Evolutionary conservation across 495 filamentous ascomycete genomes (phyloP), one percentile per base, ranked within the genome.

Genomic region (Daldinia grandis): DNA sequence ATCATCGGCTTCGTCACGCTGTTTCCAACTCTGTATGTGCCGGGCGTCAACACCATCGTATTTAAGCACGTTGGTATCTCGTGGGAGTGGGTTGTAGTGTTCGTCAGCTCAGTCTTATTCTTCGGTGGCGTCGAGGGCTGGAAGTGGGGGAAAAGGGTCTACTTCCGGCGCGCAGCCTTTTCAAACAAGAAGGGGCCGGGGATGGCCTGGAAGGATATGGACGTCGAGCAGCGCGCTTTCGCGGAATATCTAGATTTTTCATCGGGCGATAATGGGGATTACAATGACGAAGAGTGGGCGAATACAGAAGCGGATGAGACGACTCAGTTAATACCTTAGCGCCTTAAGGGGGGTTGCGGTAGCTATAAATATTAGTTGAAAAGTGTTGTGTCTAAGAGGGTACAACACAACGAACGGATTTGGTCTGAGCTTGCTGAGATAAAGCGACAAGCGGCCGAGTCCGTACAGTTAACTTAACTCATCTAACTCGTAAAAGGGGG

Each of bases 11-110:
- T 92, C 78, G 78, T 91, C 30, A 90, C 89, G 19, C 83, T 90
- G 1, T 93, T 93, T 78, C 91, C 90, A 1, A 87, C 87, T 12
- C 76, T 93, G 0, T 93, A 93, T 69, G 88, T 92, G 58, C 90
- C 90, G 0, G 89, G 87, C 15, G 83, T 93, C 74, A 93, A 91
- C 76, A 79, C 81, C 28, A 78, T 81, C 2, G 89, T 93, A 21
- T 93, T 93, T 80, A 90, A 89, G 74, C 91, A 93, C 72, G 79
- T 77, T n/a, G 82, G 86, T 4, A 92, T 93, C 62, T 84, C 80
- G 27, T 92, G 91, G 91, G 91, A 92, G 76, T 92, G 90, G 90
- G 84, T 79, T 5, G 83, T 92, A 71, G 89, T 83, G 12, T 78
- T 92, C 67, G 77, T 88, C 15, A 86, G 86, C 54, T 83, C 86